phyloP scores from a whole-genome alignment of 2,329 filamentous ascomycete genomes.

The Colletotrichum acutatum region DNA sequence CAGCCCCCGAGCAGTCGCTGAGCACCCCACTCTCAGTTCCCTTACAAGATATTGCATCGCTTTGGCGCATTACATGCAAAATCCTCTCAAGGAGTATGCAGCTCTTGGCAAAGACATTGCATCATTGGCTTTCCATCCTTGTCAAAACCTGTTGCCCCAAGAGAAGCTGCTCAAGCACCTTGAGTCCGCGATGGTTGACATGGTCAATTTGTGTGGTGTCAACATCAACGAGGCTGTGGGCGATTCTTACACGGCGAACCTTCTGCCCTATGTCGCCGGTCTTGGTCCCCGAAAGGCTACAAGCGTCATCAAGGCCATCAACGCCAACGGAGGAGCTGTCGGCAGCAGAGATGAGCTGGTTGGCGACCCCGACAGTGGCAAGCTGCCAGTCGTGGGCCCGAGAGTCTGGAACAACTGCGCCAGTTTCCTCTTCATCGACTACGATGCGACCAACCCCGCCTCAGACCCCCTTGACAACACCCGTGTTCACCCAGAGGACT shows the following conservation, averaged over 20 bases:
- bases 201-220: conserved; percentile 96
- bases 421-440: conserved; percentile 92
- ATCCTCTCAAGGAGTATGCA: conserved; percentile 96
- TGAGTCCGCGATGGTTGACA: conserved; percentile 97
- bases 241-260: conserved; percentile 84
- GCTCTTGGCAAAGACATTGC: conserved; percentile 88
- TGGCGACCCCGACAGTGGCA: conserved; percentile 84
- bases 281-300: conserved; percentile 92
- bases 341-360: conserved; percentile 88
- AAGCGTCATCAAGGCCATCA: conserved; percentile 80
- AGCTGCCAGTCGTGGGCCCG: conserved; percentile 83
- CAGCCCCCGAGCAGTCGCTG: conserved; percentile 79
- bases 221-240: conserved; percentile 92
- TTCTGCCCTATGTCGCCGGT: conserved; percentile 91
- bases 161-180: conserved; percentile 89
- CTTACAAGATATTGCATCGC: conserved; percentile 91
- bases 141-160: conserved; percentile 87
- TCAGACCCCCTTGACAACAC: conserved; percentile 97
- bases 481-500: conserved; percentile 97
- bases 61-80: conserved; percentile 91
- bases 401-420: conserved; percentile 97
- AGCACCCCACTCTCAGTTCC: conserved; percentile 83
- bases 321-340: conserved; percentile 88
- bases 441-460: conserved; percentile 81
- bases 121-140: conserved; percentile 88